Evolutionary conservation across 108 stramenopile species (phyloP).

Genomic region (Nitzschia sp.): DNA sequence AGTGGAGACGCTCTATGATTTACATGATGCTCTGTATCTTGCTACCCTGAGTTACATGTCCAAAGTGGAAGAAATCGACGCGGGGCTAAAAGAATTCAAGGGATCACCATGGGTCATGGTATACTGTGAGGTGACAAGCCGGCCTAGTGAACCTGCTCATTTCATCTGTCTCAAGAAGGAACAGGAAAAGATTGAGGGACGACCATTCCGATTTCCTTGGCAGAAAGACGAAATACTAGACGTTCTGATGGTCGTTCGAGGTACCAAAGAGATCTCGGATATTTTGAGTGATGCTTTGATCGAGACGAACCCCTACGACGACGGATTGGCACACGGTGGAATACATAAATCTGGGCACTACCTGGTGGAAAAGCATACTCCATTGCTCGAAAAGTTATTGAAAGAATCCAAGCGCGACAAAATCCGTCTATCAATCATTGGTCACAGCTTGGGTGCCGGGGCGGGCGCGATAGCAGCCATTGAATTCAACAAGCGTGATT

Average conservation of each 20-base stretch:
- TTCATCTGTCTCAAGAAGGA: slow-evolving; percentile 17
- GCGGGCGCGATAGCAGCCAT: slow-evolving; percentile 75
- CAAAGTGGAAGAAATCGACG: slow-evolving; percentile 55
- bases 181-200: background rate
- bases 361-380: slow-evolving; percentile 62
- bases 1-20: slow-evolving; percentile 45
- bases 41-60: slow-evolving; percentile 64
- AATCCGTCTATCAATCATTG: slow-evolving; percentile 61
- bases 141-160: slow-evolving; percentile 61
- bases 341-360: slow-evolving; percentile 59
- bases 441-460: slow-evolving; percentile 81
- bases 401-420: slow-evolving; percentile 47
- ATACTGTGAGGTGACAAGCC: slow-evolving; percentile 48
- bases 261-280: slow-evolving; percentile 72
- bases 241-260: slow-evolving; percentile 74
- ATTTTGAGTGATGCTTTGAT: slow-evolving; percentile 72
- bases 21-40: slow-evolving; percentile 64
- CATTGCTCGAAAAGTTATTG: slow-evolving; percentile 50
- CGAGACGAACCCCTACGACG: slow-evolving; percentile 56
- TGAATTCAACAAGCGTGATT: slow-evolving; percentile 54
- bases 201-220: slow-evolving; percentile 19
- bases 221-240: slow-evolving; percentile 31
- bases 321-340: slow-evolving; percentile 70
- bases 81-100: slow-evolving; percentile 32
- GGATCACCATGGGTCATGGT: slow-evolving; percentile 47